phyloP scores from a whole-genome alignment of 2,329 filamentous ascomycete species.

The Fusarium musae region DNA sequence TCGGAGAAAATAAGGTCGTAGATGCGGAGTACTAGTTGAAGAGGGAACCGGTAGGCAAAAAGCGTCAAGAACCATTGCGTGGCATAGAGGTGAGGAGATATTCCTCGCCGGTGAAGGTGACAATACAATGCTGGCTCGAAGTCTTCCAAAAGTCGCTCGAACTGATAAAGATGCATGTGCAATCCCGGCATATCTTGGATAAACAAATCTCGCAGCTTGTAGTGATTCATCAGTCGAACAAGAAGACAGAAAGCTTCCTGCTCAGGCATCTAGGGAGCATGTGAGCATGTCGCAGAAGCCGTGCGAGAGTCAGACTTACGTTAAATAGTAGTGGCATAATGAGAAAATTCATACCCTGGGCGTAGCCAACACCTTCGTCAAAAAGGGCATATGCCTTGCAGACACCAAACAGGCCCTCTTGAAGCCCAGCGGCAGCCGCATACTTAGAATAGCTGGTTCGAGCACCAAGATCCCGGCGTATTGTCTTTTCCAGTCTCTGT shows the following conservation, averaged over 20 bases:
- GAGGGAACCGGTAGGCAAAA: conserved; percentile 97
- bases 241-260: conserved; percentile 96
- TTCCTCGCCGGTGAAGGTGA: conserved; percentile 87
- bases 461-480: conserved; percentile 89
- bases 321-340: conserved; percentile 97
- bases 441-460: conserved; percentile 98
- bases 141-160: conserved; percentile 93
- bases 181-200: conserved; percentile 96
- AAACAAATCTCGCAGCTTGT: conserved; percentile 91
- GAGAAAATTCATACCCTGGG: conserved; percentile 98
- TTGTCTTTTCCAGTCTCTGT: conserved; percentile 88
- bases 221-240: conserved; percentile 96
- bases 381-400: conserved; percentile 98
- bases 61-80: conserved; percentile 99
- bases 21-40: conserved; percentile 94
- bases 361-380: conserved; percentile 94
- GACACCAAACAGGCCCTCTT: conserved; percentile 92
- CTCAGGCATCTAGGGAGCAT: conserved; percentile 79
- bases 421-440: conserved; percentile 87
- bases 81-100: conserved; percentile 92
- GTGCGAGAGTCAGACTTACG: conserved; percentile 59
- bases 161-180: conserved; percentile 93
- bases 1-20: conserved; percentile 96
- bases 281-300: conserved; percentile 7
- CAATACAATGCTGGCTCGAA: conserved; percentile 94